Evolutionary conservation across 352 stramenopile genomes (phyloP).

Genomic region (Pythium chondricola): DNA sequence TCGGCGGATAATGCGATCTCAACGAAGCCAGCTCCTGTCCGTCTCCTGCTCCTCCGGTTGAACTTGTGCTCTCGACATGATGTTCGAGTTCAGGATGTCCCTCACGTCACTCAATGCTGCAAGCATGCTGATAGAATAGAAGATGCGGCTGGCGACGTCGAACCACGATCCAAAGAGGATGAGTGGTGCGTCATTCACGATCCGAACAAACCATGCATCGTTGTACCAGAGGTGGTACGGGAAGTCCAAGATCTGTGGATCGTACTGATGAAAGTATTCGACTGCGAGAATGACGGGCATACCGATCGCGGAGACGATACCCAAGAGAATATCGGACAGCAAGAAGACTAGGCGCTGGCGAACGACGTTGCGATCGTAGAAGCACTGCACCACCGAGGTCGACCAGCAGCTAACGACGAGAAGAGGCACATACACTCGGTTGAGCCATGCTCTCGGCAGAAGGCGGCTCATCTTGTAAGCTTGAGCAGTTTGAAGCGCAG

Average conservation of each 20-base stretch:
- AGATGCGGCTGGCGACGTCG: conserved; percentile 4
- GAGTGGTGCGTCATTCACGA: conserved; percentile 10
- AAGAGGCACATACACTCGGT: conserved; percentile 8
- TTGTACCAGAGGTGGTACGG: conserved; percentile 1
- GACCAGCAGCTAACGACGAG: conserved; percentile 12
- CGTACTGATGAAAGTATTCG: conserved; percentile 1
- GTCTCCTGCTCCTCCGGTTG: background rate
- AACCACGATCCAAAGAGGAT: conserved; percentile 5
- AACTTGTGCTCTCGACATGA: too few species aligned
- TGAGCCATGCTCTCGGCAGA: conserved; percentile 3
- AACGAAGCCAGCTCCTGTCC: background rate
- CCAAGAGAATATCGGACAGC: conserved; percentile 4
- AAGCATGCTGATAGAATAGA: conserved; percentile 14
- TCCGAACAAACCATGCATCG: conserved; percentile 8
- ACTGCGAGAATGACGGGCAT: background rate
- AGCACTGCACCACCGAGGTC: conserved; percentile 4
- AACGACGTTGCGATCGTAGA: background rate
- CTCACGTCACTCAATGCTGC: conserved; percentile 11
- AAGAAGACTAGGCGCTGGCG: conserved; percentile 7
- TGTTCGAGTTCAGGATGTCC: too few species aligned
- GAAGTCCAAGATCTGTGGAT: background rate
- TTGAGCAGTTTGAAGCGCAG: conserved; percentile 3
- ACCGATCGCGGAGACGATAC: conserved; percentile 4
- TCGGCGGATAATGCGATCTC: background rate
- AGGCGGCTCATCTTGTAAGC: conserved; percentile 13